Evolutionary conservation across 345 rosid species (phyloP), one percentile per base, ranked within the genome.

Genomic region (Moricandia moricandioides): DNA sequence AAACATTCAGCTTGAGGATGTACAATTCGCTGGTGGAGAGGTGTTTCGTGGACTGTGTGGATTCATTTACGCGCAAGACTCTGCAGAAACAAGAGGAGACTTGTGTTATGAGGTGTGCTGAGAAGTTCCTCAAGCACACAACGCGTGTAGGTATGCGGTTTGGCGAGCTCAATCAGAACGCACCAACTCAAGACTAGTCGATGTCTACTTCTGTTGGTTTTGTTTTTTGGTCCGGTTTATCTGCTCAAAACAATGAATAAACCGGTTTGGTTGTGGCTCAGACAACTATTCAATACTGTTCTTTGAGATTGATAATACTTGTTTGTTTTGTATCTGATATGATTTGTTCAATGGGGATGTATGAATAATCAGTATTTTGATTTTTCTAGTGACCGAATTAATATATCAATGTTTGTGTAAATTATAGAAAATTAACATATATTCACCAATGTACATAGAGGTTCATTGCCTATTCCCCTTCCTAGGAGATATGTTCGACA

Each of bases 41-140:
- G 77, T 95, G 99, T 83, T 92, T 95, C 72, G 85, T 69, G 11
- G 98, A 92, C 45, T 95, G 98, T 11, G 98, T 95, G 0, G 98
- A 92, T 67, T 83, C 71, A 83, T 92, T 95, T 64, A 83, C 96
- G 8, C 91, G 94, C 82, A 92, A 92, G 82, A 81, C 92, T 17
- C 82, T 92, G 4, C 93, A 90, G 78, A 95, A 92, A 84, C 99
- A 95, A 82, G 97, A 95, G 83, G 98, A 92, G 81, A 85, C 85
- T 27, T 95, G 99, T 16, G 88, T 90, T 30, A 82, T 71, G 79
- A 69, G 88, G 2, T 95, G 99, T 33, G 97, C 97, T 2, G 99
- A 95, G 87, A 95, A 95, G 88, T 95, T 89, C 76, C 80, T 95
- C 64, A 95, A 92, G 87, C 98, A 95, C 51, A 89, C 99, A 16